Percentiles rank a stretch among this genome's conserved stretches.
Conservation (phyloP, 257 asterid species). For the Nemophila menziesii region DNA sequence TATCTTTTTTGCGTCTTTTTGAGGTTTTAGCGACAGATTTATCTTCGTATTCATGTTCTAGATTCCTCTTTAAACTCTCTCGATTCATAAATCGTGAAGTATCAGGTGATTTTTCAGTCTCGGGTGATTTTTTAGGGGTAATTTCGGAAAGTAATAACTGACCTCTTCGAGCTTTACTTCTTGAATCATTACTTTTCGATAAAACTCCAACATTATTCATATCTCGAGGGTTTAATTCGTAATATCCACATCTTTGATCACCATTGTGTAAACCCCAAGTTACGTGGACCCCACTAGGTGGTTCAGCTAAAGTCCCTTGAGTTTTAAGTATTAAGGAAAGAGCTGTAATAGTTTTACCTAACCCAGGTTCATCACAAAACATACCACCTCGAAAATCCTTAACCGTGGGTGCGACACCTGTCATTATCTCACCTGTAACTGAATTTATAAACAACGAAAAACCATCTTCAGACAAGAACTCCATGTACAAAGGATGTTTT, state of each 20-base stretch:
- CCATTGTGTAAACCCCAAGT: conserved; percentile 72
- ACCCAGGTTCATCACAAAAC: conserved; percentile 99
- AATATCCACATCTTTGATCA: conserved; percentile 68
- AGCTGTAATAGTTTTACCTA: conserved; percentile 94
- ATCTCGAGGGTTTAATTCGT: conserved; percentile 46
- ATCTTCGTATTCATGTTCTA: conserved; percentile 43
- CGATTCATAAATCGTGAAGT: conserved; percentile 26
- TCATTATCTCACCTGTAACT: conserved; percentile 66
- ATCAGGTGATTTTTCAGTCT: conserved; percentile 22
- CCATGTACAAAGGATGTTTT: conserved; percentile 63
- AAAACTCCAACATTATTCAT: conserved; percentile 20
- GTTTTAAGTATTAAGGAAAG: conserved; percentile 79
- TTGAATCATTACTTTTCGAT: conserved; percentile 22
- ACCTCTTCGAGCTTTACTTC: conserved; percentile 59
- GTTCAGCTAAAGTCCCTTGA: conserved; percentile 71
- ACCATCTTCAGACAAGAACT: conserved; percentile 61
- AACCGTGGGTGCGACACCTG: conserved; percentile 40
- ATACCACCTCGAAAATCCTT: conserved; percentile 86
- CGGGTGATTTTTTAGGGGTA: conserved; percentile 31
- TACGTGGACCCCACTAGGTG: conserved; percentile 56
- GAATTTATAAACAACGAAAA: conserved; percentile 47
- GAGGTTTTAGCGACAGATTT: conserved; percentile 20
- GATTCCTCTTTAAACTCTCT: conserved; percentile 44
- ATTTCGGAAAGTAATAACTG: conserved; percentile 44
- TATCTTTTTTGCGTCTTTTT: conserved; percentile 29